Evolutionary conservation across 2,329 filamentous ascomycete species (phyloP), one percentile per base, ranked within the genome.

Genomic region (Exophiala alcalophila): DNA sequence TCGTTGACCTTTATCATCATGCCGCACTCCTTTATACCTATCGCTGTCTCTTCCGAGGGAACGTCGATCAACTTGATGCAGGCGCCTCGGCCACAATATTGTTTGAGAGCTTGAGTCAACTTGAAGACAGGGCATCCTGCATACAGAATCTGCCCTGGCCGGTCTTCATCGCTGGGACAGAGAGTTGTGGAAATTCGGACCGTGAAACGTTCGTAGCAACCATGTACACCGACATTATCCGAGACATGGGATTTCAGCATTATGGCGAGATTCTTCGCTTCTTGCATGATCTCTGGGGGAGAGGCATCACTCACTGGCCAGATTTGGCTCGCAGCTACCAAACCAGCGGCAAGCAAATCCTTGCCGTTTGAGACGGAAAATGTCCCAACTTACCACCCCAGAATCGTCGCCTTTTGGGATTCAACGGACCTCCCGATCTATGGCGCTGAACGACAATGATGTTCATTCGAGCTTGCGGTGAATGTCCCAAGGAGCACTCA

Each of bases 101-200:
- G 24, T 48, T 51, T 34, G 44, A 53, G 40, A 15, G 40, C 41
- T 26, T 51, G 27, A 40, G 44, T 31, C 42, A 53, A 15, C 43
- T 51, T 25, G 49, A 51, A 39, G 44, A 51, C 26, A 41, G 26
- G 18, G 15, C 18, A 19, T 48, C 45, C 20, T 57, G 58, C 38
- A 54, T 52, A 7, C 57, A 60, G 19, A 53, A 60, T 36, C 43
- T 60, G 5, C 54, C 58, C 11, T 60, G 58, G 58, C 58, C 57
- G 4, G 39, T 57, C 0, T 57, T 60, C 7, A 53, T 59, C 19
- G 55, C 56, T 2, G 57, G 58, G 20, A 56, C 57, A 1, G 57
- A 59, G 43, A 51, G 55, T 14, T 38, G 37, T 14, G 51, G 42
- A 3, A 16, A 48, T 25, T 36, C 9, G 7, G 39, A 41, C n/a